phyloP scores from a whole-genome alignment of 2,329 filamentous ascomycete genomes.

The Diplodia corticola region DNA sequence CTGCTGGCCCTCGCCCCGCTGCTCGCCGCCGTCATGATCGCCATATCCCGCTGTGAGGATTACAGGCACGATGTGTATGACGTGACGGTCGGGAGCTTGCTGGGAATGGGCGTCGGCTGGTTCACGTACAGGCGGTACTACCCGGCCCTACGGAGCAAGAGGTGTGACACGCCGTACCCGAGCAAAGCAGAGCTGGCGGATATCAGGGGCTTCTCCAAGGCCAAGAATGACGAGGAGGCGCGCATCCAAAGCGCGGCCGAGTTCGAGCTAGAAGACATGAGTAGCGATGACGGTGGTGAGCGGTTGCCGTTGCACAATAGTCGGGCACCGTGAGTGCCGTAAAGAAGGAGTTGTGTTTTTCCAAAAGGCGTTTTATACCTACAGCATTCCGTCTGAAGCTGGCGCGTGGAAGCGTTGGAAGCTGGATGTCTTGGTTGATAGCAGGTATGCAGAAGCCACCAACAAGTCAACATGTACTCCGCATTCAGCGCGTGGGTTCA shows the following conservation, averaged over 20 bases:
- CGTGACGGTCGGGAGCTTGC: constrained; percentile 56
- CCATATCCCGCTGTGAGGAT: constrained; percentile 62
- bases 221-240: constrained; percentile 49
- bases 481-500: not conserved
- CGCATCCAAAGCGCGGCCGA: constrained; percentile 33
- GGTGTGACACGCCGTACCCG: constrained; percentile 55
- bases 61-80: constrained; percentile 66
- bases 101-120: constrained; percentile 58
- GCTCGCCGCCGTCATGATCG: constrained; percentile 59
- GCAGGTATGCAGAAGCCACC: not conserved
- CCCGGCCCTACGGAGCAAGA: constrained; percentile 51
- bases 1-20: constrained; percentile 58
- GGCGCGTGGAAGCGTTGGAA: not conserved
- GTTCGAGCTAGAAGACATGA: constrained; percentile 39
- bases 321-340: not conserved
- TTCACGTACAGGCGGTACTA: constrained; percentile 64
- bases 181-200: constrained; percentile 37
- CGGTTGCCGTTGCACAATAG: constrained; percentile 20
- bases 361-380: not conserved
- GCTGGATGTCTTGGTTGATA: not conserved
- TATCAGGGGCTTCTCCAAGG: constrained; percentile 37
- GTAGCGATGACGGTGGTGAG: constrained; percentile 25
- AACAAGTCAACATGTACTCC: not conserved
- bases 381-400: not conserved
- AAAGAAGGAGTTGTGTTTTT: not conserved